Conservation (phyloP, 306 rosid genomes). For the Casuarina equisetifolia region DNA sequence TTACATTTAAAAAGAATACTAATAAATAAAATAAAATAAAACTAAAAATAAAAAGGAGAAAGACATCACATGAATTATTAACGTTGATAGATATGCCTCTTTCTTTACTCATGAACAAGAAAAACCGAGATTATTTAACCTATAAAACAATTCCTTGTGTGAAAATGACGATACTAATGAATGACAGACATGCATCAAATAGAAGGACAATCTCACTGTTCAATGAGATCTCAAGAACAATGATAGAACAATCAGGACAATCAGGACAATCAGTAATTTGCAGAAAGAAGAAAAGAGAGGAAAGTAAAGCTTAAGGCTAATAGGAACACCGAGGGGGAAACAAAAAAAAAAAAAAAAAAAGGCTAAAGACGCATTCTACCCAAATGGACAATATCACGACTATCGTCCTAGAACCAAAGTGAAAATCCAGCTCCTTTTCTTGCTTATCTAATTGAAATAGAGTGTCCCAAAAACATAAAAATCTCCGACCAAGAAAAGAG, state of each 20-base stretch:
- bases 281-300: neutral
- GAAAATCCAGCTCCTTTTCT: neutral
- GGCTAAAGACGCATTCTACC: neutral
- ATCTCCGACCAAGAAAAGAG: neutral
- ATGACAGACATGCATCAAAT: neutral
- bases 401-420: neutral
- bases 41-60: neutral
- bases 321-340: neutral
- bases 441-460: neutral
- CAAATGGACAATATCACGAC: neutral
- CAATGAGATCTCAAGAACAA: neutral
- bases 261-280: neutral
- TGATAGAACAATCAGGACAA: neutral
- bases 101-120: neutral
- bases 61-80: conserved; percentile 6
- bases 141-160: neutral
- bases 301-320: neutral
- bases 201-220: neutral
- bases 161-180: neutral
- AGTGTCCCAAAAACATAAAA: neutral
- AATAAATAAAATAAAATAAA: too few species aligned
- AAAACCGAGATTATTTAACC: neutral
- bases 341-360: neutral
- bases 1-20: neutral
- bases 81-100: neutral